Base-by-base conservation (phyloP, 148 eudicot genomes). In the Cornus kousa region DNA sequence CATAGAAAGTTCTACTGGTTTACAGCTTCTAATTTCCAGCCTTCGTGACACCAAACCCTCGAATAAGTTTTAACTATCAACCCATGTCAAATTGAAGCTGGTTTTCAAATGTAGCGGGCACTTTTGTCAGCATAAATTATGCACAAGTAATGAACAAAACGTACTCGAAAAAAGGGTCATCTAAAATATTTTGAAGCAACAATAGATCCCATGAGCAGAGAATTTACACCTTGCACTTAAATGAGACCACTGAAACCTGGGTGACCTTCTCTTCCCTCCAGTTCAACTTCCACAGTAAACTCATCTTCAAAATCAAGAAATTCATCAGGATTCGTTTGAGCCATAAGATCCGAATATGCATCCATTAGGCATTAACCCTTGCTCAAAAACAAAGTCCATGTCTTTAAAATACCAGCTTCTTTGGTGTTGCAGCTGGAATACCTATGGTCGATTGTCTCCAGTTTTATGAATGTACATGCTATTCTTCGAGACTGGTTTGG, bases 311-410 rank as follows among this genome's bases (percentile, higher is more conserved):
- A 85, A 72, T 88, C 85, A 81, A 93, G 85, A 84, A 87, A 90
- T 69, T 88, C 91, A 70, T 88, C 94, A 11, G 94, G 88, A 79
- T 93, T 92, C 37, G 82, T 75, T 22, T 86, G 86, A 35, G 84
- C 87, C 82, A 87, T 77, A 48, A 91, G 80, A 66, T 82, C 89
- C 10, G 93, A 84, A 77, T 86, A 90, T 12, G 90, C 84, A 77
- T 93, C 94, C 1, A 89, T 81, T n/a, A n/a, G n/a, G n/a, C n/a
- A n/a, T n/a, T 80, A 90, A 71, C 23, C 86, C 88, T 81, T 89
- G 88, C 50, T 87, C 92, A 67, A 92, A 88, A 50, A 89, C 97
- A 81, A 93, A 91, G 62, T 89, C 89, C 59, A 74, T 16, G 28
- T 64, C 80, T 22, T 65, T 82, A 31, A 66, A 57, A 72, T 74